These are phyloP conservation scores for Tetragonia tetragonoides DNA, from an alignment of 148 eudicot species.

Conservation along the genomic window DNA sequence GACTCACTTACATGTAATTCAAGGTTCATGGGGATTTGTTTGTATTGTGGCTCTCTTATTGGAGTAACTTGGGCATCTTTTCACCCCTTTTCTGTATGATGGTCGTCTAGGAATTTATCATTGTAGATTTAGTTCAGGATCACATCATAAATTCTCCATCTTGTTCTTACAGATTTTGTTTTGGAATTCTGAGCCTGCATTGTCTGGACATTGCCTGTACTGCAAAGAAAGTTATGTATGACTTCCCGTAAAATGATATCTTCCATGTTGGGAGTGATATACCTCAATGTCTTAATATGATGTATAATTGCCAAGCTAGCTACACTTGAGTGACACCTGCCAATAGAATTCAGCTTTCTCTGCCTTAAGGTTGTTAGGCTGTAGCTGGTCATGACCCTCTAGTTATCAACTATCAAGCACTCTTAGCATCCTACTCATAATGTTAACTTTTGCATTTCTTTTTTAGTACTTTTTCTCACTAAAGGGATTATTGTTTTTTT, in stretches of 20 bases:
- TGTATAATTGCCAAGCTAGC: too few species aligned
- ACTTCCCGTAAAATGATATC: not conserved
- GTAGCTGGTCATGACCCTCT: too few species aligned
- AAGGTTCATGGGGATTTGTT: not conserved
- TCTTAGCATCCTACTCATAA: too few species aligned
- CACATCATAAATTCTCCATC: not conserved
- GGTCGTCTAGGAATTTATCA: not conserved
- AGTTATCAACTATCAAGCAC: too few species aligned
- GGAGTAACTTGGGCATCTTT: not conserved
- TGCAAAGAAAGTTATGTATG: not conserved
- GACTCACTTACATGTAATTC: not conserved
- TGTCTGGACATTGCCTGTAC: not conserved
- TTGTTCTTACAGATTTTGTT: not conserved
- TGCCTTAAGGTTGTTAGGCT: too few species aligned
- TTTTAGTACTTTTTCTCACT: too few species aligned
- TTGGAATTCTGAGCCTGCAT: not conserved
- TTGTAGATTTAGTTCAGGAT: not conserved
- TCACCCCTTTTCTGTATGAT: not conserved
- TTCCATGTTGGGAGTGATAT: not conserved
- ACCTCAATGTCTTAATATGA: not conserved
- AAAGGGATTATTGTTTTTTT: too few species aligned
- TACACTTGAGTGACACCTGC: too few species aligned
- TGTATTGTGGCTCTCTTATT: not conserved
- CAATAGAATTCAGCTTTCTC: too few species aligned
- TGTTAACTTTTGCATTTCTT: too few species aligned